Evolutionary conservation across 345 rosid genomes (phyloP).

Genomic region (Psidium guajava): DNA sequence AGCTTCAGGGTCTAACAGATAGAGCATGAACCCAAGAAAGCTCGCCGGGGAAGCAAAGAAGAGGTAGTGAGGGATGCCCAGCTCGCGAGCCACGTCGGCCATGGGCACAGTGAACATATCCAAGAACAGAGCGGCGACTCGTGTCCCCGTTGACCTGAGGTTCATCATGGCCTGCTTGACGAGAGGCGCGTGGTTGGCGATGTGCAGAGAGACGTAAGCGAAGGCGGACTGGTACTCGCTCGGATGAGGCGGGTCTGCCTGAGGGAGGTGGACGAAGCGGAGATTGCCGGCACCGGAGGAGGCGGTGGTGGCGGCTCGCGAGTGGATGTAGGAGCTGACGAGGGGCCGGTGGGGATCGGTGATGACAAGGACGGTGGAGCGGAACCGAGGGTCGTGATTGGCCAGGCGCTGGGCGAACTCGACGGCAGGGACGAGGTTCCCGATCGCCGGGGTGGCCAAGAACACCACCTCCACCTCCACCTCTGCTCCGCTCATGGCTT

Average conservation of each 20-base stretch:
- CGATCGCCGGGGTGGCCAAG: constrained; percentile 13
- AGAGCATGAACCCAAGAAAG: constrained; percentile 18
- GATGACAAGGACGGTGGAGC: constrained; percentile 13
- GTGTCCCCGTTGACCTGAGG: constrained; percentile 3
- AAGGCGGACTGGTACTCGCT: constrained; percentile 14
- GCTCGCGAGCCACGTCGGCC: constrained; percentile 26
- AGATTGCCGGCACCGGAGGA: not conserved
- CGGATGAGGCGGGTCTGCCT: constrained; percentile 6
- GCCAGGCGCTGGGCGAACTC: constrained; percentile 15
- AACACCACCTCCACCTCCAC: constrained; percentile 7
- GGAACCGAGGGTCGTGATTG: constrained; percentile 5
- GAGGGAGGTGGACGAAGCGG: constrained; percentile 17
- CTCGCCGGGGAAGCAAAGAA: constrained; percentile 24
- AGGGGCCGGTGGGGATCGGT: constrained; percentile 3
- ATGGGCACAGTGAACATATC: constrained; percentile 25
- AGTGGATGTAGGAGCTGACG: constrained; percentile 10
- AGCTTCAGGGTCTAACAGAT: constrained; percentile 6
- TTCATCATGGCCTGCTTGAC: constrained; percentile 9
- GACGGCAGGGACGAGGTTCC: constrained; percentile 14
- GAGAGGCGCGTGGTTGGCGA: constrained; percentile 15
- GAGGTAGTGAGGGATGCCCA: constrained; percentile 21
- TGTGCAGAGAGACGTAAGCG: constrained; percentile 2
- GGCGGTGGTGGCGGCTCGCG: not conserved
- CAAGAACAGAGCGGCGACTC: constrained; percentile 15
- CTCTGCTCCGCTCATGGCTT: not conserved